Evolutionary conservation across 768 basidiomycete species (phyloP).

Genomic region (Podaxis carcinomalis): DNA sequence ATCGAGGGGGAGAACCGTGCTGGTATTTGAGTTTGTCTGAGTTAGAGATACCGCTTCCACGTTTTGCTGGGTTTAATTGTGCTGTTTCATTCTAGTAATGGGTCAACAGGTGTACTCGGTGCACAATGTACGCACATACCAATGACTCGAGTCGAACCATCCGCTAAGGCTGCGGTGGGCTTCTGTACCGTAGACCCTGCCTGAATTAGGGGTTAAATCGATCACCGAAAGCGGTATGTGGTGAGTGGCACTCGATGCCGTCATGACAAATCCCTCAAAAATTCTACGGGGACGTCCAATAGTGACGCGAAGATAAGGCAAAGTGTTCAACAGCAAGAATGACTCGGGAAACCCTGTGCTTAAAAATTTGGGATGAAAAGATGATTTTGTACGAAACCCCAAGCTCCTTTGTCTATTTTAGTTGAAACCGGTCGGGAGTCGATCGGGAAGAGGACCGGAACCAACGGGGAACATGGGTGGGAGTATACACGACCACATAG

Average conservation of each 20-base stretch:
- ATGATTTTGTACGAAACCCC: neutral
- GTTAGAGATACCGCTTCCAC: conserved; percentile 5
- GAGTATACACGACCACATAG: conserved; percentile 9
- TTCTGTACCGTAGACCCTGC: neutral
- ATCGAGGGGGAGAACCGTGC: neutral
- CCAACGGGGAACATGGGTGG: conserved; percentile 9
- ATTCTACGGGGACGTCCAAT: neutral
- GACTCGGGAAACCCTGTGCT: neutral
- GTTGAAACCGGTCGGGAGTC: conserved; percentile 9
- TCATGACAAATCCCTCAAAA: neutral
- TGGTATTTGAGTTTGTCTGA: neutral
- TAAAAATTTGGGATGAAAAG: neutral
- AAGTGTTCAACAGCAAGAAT: neutral
- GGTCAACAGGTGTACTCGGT: neutral
- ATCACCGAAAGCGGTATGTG: conserved; percentile 5
- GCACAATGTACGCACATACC: neutral
- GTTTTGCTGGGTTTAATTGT: neutral
- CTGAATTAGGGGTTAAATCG: neutral
- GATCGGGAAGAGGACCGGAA: conserved; percentile 8
- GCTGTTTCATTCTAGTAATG: neutral
- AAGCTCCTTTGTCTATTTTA: conserved; percentile 3
- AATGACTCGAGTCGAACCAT: neutral
- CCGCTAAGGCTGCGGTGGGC: neutral
- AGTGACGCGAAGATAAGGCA: neutral
- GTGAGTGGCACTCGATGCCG: neutral